Percentiles rank a stretch among this genome's conserved stretches.
These are phyloP conservation scores for Hypoxylon trugodes DNA, from an alignment of 495 filamentous ascomycete genomes.

Conservation along the genomic window DNA sequence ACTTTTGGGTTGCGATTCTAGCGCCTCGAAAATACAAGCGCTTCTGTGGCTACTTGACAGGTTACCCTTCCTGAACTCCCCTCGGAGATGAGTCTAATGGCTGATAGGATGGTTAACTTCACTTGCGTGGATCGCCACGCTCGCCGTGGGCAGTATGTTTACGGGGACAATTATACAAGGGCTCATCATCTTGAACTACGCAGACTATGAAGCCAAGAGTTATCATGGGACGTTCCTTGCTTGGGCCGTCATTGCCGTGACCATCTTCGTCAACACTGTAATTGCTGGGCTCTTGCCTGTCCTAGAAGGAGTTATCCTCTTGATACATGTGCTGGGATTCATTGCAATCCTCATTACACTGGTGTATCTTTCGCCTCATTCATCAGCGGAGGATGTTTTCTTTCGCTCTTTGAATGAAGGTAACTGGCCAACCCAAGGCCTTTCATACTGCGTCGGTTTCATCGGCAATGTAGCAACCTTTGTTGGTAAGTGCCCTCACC, in stretches of 20 bases:
- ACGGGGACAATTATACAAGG: slow-evolving; percentile 67
- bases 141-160: slow-evolving; percentile 56
- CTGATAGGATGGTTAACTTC: slow-evolving; percentile 61
- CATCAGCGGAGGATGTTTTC: slow-evolving; percentile 54
- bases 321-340: slow-evolving; percentile 68
- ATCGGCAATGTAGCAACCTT: slow-evolving; percentile 47
- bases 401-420: slow-evolving; percentile 63
- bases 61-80: background rate
- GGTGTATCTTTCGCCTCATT: slow-evolving; percentile 60
- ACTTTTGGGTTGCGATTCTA: slow-evolving; percentile 66
- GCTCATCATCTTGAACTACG: slow-evolving; percentile 63
- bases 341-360: slow-evolving; percentile 69
- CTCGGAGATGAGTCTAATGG: background rate
- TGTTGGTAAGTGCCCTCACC: slow-evolving; percentile 42
- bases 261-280: slow-evolving; percentile 65
- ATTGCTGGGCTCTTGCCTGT: slow-evolving; percentile 61
- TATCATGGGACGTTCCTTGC: slow-evolving; percentile 71
- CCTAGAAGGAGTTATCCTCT: slow-evolving; percentile 64
- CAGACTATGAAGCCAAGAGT: slow-evolving; percentile 54
- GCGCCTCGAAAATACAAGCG: slow-evolving; percentile 58
- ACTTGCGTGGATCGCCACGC: slow-evolving; percentile 63
- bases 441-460: slow-evolving; percentile 64
- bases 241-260: slow-evolving; percentile 59
- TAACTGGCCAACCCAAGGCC: slow-evolving; percentile 62
- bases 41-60: slow-evolving; percentile 66